phyloP scores from a whole-genome alignment of 164 flowering plant genomes.

The Chimonanthus praecox region DNA sequence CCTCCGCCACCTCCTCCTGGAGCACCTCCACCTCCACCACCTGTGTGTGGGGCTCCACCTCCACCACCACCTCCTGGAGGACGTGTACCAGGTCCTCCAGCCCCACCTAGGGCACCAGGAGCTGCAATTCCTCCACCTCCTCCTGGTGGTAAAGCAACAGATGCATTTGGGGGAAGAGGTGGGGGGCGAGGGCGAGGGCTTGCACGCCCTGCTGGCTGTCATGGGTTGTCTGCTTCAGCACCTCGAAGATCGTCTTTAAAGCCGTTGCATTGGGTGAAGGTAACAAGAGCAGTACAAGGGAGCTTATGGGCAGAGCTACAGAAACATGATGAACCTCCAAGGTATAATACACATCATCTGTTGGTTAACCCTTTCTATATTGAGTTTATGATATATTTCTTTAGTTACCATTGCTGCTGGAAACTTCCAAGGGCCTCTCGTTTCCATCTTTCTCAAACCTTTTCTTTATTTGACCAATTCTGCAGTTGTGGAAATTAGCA shows the following conservation, averaged over 20 bases:
- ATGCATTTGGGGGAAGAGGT: conserved; percentile 44
- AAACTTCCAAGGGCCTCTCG: too few relatives aligned
- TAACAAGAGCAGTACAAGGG: conserved; percentile 88
- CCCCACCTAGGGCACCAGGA: conserved; percentile 50
- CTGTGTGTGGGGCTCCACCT: conserved; percentile 23
- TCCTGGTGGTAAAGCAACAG: conserved; percentile 30
- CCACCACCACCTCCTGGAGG: conserved; percentile 35
- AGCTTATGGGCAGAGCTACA: conserved; percentile 97
- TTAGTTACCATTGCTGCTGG: not conserved
- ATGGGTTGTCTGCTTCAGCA: conserved; percentile 30
- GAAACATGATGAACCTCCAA: conserved; percentile 65
- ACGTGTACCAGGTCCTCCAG: conserved; percentile 40
- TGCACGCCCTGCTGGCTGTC: conserved; percentile 33
- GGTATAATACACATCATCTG: conserved; percentile 32
- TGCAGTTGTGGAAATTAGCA: too few relatives aligned
- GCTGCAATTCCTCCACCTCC: conserved; percentile 68
- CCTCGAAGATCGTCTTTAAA: conserved; percentile 64
- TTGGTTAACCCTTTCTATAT: not conserved
- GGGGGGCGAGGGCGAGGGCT: conserved; percentile 56
- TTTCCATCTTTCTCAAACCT: too few relatives aligned
- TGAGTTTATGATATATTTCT: not conserved
- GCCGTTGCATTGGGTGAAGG: conserved; percentile 96
- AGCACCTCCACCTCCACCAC: conserved; percentile 41
- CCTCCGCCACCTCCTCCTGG: conserved; percentile 30
- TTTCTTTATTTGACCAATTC: too few relatives aligned